Evolutionary conservation across 352 stramenopile genomes (phyloP), one percentile per base, ranked within the genome.

Genomic region (Globisporangium megalacanthum): DNA sequence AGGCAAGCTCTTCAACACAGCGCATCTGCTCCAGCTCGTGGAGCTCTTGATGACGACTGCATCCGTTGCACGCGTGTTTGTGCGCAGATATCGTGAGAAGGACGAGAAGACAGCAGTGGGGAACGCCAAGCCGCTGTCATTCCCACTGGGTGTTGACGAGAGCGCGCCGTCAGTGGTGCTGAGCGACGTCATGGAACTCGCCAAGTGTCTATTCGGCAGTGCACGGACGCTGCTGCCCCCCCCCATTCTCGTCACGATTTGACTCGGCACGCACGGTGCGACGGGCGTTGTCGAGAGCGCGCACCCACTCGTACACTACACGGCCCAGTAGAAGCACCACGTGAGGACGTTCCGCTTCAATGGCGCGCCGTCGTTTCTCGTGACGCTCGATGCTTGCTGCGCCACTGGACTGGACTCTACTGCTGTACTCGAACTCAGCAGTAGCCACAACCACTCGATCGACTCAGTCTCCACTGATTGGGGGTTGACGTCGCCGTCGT

Each of bases 211-310:
- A 15, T 63, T 92, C 2, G 70, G 79, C 29, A 61, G 88, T 44
- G 70, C 58, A 0, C 58, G 70, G 5, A 50, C 49, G 33, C 54
- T 94, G 4, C 69, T 80, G 14, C 56, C 77, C 13, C 77, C 88
- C 55, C n/a, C n/a, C n/a, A 63, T 89, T 2, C 52, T 92, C 15
- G 62, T 79, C 37, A 62, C 80, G 14, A 82, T 92, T 31, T 94
- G 84, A 82, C 58, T 94, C 3, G 84, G 92, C 25, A 75, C 88
- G 17, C 90, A 86, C 51, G 84, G 84, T n/a, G 72, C 70, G 11
- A 69, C 69, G 4, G 65, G 52, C 13, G 72, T 89, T 13, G 72
- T 94, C 15, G 80, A 94, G 51, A 88, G 67, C 0, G 55, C 61
- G 0, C 84, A 94, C n/a, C n/a, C n/a, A n/a, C 37, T 82, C 84